Percentiles rank a stretch among this genome's conserved stretches.
These are phyloP conservation scores for Funneliformis geosporum DNA, from an alignment of 192 early-diverging fungal species.

Conservation along the genomic window DNA sequence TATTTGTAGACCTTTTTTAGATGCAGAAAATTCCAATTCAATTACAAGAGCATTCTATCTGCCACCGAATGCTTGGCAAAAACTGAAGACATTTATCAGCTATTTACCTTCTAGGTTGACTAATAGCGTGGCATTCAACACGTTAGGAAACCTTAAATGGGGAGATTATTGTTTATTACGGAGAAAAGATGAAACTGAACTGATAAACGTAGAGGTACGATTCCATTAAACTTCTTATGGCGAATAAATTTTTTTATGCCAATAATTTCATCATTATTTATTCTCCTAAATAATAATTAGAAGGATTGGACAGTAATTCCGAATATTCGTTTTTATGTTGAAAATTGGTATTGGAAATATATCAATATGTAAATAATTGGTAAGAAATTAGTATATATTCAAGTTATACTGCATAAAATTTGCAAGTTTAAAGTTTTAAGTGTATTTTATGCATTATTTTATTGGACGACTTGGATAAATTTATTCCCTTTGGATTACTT, in stretches of 20 bases:
- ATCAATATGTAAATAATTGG: background rate
- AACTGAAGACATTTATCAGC: background rate
- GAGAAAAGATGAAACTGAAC: background rate
- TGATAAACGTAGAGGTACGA: background rate
- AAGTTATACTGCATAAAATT: background rate
- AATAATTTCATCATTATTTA: background rate
- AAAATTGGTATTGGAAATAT: background rate
- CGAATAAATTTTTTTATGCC: background rate
- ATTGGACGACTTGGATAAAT: background rate
- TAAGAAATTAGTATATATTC: background rate
- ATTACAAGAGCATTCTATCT: constrained; percentile 53
- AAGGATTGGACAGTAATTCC: background rate
- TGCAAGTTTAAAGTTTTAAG: background rate
- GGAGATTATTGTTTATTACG: constrained; percentile 62
- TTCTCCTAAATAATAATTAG: background rate
- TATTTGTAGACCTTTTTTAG: constrained; percentile 60
- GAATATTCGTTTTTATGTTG: background rate
- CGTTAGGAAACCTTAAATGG: constrained; percentile 44
- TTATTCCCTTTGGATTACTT: background rate
- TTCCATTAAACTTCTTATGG: background rate
- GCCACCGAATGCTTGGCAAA: constrained; percentile 30
- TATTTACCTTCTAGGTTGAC: background rate
- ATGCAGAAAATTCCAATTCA: constrained; percentile 47
- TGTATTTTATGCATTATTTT: background rate
- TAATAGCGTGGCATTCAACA: background rate